Percentiles rank a stretch among this genome's conserved stretches.
phyloP scores from a whole-genome alignment of 306 rosid genomes.

The Luffa aegyptiaca region DNA sequence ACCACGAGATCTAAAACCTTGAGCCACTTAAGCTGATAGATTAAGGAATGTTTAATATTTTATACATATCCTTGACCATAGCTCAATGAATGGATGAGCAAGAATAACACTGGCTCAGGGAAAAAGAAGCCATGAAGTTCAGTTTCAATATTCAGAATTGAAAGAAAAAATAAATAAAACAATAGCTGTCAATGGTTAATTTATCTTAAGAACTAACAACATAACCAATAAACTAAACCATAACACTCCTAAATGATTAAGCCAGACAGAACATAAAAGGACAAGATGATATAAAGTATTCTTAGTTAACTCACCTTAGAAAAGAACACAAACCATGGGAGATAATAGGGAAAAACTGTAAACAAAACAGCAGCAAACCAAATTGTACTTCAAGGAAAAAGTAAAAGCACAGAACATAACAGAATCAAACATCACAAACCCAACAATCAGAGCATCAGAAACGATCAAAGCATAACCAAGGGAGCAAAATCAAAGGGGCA shows the following conservation, averaged over 20 bases:
- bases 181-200: not conserved
- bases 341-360: not conserved
- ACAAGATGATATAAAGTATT: not conserved
- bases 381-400: not conserved
- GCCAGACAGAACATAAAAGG: not conserved
- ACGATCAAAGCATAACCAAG: not conserved
- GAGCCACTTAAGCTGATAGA: not conserved
- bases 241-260: not conserved
- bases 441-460: not conserved
- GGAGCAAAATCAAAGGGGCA: not conserved
- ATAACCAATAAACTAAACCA: not conserved
- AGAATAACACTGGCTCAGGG: not conserved
- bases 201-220: not conserved
- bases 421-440: not conserved
- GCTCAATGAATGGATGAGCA: not conserved
- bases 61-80: not conserved
- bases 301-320: not conserved
- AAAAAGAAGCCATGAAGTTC: not conserved
- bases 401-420: not conserved
- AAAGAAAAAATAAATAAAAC: not conserved
- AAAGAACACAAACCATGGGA: not conserved
- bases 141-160: not conserved
- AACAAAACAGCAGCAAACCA: not conserved
- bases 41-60: not conserved
- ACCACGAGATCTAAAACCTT: not conserved